Percentiles rank a stretch among this genome's conserved stretches.
Evolutionary conservation across 2,329 filamentous ascomycete genomes (phyloP).

Genomic region (Fusarium sarcochroum): DNA sequence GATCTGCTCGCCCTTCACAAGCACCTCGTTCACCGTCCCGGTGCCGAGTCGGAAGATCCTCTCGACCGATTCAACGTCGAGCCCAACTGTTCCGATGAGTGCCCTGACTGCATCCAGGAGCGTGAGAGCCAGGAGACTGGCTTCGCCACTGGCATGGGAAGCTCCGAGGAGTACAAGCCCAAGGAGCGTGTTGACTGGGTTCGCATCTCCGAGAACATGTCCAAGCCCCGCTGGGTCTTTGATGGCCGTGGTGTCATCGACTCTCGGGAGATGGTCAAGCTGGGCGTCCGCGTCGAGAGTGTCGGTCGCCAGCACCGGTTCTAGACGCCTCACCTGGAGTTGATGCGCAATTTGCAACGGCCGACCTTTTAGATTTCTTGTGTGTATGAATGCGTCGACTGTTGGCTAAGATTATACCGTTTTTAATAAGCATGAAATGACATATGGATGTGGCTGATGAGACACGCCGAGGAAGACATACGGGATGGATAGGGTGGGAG

Average conservation of each 20-base stretch:
- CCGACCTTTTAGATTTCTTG: conserved; percentile 45
- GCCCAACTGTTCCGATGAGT: conserved; percentile 61
- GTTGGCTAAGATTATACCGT: conserved; percentile 49
- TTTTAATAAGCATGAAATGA: conserved; percentile 53
- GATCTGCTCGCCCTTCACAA: conserved; percentile 65
- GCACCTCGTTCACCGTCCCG: conserved; percentile 56
- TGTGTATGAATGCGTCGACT: conserved; percentile 47
- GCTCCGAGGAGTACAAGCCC: conserved; percentile 60
- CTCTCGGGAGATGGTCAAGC: conserved; percentile 61
- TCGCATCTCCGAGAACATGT: conserved; percentile 64
- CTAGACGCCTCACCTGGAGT: conserved; percentile 41
- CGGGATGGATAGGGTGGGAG: conserved; percentile 28
- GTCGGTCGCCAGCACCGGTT: conserved; percentile 64
- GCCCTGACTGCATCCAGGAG: conserved; percentile 65
- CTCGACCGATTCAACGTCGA: conserved; percentile 61
- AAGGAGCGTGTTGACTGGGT: conserved; percentile 67
- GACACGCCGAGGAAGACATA: conserved; percentile 41
- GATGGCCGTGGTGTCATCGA: conserved; percentile 70
- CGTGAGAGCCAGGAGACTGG: conserved; percentile 56
- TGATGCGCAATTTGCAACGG: conserved; percentile 33
- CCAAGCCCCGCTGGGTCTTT: conserved; percentile 69
- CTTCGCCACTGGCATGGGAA: conserved; percentile 59
- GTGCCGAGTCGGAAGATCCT: conserved; percentile 57
- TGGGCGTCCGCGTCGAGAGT: conserved; percentile 67
- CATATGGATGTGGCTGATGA: conserved; percentile 48